phyloP scores from a whole-genome alignment of 768 basidiomycete species.

The Tulasnella sp. region DNA sequence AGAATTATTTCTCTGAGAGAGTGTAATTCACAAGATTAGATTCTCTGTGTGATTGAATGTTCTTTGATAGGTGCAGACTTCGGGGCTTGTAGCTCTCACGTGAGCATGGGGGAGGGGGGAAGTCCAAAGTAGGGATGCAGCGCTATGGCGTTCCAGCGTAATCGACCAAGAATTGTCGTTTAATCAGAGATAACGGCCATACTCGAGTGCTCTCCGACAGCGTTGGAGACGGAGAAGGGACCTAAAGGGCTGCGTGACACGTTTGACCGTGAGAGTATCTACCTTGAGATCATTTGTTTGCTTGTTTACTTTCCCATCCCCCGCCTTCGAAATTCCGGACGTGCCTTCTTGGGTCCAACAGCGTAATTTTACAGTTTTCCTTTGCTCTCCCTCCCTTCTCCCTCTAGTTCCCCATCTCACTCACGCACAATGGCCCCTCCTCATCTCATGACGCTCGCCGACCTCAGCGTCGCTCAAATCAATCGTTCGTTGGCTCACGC shows the following conservation, averaged over 20 bases:
- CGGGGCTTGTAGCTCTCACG: too few relatives aligned
- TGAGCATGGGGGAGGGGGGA: too few relatives aligned
- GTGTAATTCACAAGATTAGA: not conserved
- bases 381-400: not conserved
- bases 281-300: not conserved
- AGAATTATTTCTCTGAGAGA: too few relatives aligned
- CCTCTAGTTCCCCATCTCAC: not conserved
- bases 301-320: not conserved
- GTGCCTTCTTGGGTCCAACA: not conserved
- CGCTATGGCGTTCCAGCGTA: too few relatives aligned
- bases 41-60: too few relatives aligned
- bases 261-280: not conserved
- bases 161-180: too few relatives aligned
- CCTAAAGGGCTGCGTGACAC: too few relatives aligned
- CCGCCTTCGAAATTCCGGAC: not conserved
- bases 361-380: not conserved
- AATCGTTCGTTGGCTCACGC: constrained; percentile 56
- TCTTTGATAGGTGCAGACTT: too few relatives aligned
- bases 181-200: too few relatives aligned
- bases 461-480: constrained; percentile 72
- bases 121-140: too few relatives aligned
- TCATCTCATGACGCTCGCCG: constrained; percentile 82
- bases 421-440: constrained; percentile 35
- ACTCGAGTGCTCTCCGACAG: too few relatives aligned
- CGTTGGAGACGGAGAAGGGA: too few relatives aligned